Base-by-base conservation (phyloP, 805 yeast species). In the Metschnikowia cerradonensis region DNA sequence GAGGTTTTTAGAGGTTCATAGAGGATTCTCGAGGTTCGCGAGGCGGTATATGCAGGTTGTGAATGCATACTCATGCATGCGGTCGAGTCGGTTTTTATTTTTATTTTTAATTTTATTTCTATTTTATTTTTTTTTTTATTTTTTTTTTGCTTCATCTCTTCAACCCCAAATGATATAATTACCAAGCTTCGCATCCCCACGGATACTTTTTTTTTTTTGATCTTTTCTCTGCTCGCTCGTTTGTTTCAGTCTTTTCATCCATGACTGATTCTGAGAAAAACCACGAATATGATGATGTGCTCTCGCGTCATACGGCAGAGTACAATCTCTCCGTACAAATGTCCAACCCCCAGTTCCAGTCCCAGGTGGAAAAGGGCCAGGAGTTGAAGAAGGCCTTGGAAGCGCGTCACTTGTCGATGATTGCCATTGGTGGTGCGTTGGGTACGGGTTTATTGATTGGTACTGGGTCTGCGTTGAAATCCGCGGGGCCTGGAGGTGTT, bases 391-490 rank as follows among this genome's bases (percentile, higher is more conserved):
- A 72, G 30, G 47, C 53, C 8, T 48, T 58, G 50, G 59, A 55
- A 44, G 62, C 86, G 44, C 66, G 90, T 48, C 90, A 84, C 61
- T 75, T 83, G 55, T 76, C 82, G 50, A 82, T 85, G 86, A 82
- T 85, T 62, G 86, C 94, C 56, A 81, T 88, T 57, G 95, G 94
- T 58, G 92, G 94, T 58, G 88, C 92, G 7, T 68, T 88, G 47
- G 94, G 94, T 50, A 86, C 94, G 1, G 95, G 91, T 62, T 73
- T 88, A 50, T 72, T 88, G 56, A 84, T 88, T 57, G 90, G 91
- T 60, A 84, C 91, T 2, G 90, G 90, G 50, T 70, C 82, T 14
- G 83, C 91, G 1, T 73, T 88, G 49, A 72, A 76, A n/a, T 65
- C 75, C 11, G 90, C 88, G 13, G 96, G 96, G 6, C 92, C 86